Evolutionary conservation across 2,329 filamentous ascomycete species (phyloP).

Genomic region (Ophiostoma tasmaniense): DNA sequence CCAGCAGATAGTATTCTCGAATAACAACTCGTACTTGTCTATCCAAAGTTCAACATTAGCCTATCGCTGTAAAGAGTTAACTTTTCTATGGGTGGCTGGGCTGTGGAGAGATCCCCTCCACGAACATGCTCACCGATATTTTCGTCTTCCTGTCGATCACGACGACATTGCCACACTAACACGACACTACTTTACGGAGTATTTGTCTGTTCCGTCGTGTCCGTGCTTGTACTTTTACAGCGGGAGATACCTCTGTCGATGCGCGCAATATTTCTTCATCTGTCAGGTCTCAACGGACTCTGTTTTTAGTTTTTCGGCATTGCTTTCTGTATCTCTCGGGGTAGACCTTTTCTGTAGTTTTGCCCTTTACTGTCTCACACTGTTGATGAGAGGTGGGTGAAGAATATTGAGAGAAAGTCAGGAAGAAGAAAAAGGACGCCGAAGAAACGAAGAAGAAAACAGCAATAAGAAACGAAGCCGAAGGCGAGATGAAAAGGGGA

Average conservation of each 20-base stretch:
- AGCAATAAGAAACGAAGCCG: background rate
- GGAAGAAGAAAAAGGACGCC: background rate
- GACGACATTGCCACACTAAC: background rate
- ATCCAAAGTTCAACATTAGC: background rate
- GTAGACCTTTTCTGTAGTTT: background rate
- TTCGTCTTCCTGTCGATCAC: background rate
- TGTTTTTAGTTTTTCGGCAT: background rate
- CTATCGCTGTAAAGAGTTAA: background rate
- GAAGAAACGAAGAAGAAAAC: background rate
- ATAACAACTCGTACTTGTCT: too few species aligned
- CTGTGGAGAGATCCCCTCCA: background rate
- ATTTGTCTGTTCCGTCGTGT: background rate
- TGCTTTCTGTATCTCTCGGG: background rate
- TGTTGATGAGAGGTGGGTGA: background rate
- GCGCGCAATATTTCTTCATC: constrained; percentile 5
- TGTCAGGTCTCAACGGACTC: background rate
- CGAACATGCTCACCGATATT: constrained; percentile 7
- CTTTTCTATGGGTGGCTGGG: background rate
- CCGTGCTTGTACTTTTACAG: background rate
- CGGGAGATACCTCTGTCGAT: background rate
- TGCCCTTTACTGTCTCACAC: background rate
- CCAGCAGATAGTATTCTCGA: too few species aligned
- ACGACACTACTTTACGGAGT: background rate
- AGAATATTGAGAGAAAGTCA: background rate
- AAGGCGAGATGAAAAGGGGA: background rate